Percentiles rank a stretch among this genome's conserved stretches.
Evolutionary conservation across 2,329 filamentous ascomycete genomes (phyloP).

Genomic region (Pseudocercospora fuligena): DNA sequence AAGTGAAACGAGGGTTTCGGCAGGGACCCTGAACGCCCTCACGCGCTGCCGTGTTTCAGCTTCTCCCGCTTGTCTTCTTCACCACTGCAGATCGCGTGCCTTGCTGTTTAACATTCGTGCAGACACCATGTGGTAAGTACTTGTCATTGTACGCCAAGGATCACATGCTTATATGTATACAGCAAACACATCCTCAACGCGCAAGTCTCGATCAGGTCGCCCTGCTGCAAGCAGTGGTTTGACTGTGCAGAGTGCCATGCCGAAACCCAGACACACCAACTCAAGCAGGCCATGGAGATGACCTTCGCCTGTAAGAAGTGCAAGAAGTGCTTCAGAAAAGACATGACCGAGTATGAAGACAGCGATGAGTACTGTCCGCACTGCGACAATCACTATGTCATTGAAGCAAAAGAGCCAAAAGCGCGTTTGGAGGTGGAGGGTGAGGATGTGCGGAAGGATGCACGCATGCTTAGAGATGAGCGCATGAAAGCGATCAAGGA

Average conservation of each 20-base stretch:
- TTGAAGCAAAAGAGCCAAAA: conserved; percentile 85
- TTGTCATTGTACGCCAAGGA: background rate
- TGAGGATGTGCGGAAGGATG: conserved; percentile 84
- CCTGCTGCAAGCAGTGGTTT: conserved; percentile 98
- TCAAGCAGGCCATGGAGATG: conserved; percentile 81
- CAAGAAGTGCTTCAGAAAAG: conserved; percentile 96
- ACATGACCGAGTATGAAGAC: conserved; percentile 89
- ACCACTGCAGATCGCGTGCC: background rate
- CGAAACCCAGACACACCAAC: conserved; percentile 75
- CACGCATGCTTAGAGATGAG: conserved; percentile 90
- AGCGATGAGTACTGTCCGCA: conserved; percentile 98
- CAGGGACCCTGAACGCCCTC: background rate
- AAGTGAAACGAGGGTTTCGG: background rate
- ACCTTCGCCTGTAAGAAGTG: conserved; percentile 98
- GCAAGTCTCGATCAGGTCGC: conserved; percentile 92
- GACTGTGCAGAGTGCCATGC: conserved; percentile 95
- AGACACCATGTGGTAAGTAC: conserved; percentile 38
- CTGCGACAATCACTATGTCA: conserved; percentile 97
- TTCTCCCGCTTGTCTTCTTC: background rate
- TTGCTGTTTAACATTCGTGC: background rate
- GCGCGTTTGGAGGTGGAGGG: conserved; percentile 85
- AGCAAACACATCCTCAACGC: conserved; percentile 99
- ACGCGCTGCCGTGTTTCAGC: conserved; percentile 14
- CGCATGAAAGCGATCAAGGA: conserved; percentile 59
- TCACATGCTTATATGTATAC: conserved; percentile 11